Percentiles rank a stretch among this genome's conserved stretches.
Conservation (phyloP, 164 flowering plant genomes). For the Dillenia suffruticosa region DNA sequence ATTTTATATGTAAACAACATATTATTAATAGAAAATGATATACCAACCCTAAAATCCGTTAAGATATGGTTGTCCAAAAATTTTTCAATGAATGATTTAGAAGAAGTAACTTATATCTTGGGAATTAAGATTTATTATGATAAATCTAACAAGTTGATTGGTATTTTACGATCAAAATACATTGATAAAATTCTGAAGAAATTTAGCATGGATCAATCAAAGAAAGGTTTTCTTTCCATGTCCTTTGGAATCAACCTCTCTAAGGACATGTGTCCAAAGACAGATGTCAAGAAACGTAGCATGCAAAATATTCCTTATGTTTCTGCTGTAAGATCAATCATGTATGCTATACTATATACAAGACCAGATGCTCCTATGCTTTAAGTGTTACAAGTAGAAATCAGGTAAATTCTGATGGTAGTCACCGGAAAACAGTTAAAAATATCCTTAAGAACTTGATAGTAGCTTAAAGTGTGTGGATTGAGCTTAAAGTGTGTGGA, state of each 20-base stretch:
- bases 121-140: neutral
- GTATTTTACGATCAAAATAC: neutral
- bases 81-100: neutral
- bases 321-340: neutral
- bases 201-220: neutral
- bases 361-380: neutral
- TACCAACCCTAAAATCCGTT: neutral
- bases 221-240: neutral
- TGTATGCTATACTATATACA: neutral
- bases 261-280: neutral
- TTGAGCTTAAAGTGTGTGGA: too few species aligned
- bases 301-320: neutral
- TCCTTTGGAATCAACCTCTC: neutral
- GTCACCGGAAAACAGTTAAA: too few species aligned
- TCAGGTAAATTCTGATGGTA: neutral
- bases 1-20: conserved; percentile 1
- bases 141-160: neutral
- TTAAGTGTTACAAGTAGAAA: neutral
- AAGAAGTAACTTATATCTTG: neutral
- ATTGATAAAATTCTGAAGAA: neutral
- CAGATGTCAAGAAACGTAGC: neutral
- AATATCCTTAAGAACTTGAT: too few species aligned
- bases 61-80: neutral
- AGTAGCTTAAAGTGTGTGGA: too few species aligned
- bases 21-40: neutral